These are phyloP conservation scores for Phytophthora macrochlamydospora DNA, from an alignment of 352 stramenopile genomes.

Conservation along the genomic window DNA sequence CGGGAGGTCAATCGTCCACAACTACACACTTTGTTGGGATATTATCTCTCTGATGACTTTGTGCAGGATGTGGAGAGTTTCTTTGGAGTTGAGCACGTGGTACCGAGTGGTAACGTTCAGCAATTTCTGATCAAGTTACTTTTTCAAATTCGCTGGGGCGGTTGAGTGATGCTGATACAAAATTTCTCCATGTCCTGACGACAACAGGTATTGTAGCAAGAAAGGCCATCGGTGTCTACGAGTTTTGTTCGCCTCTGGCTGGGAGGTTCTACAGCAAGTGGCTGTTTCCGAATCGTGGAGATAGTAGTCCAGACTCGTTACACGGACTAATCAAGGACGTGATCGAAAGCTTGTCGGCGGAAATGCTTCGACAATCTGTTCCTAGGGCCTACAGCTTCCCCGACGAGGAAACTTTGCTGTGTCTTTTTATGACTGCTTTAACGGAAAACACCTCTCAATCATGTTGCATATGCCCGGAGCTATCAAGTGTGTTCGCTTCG, in stretches of 20 bases:
- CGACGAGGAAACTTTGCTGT: conserved; percentile 22
- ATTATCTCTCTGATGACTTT: conserved; percentile 3
- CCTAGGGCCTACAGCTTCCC: conserved; percentile 8
- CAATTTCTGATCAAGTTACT: conserved; percentile 6
- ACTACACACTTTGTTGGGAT: neutral
- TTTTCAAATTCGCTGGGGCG: neutral
- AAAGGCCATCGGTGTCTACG: neutral
- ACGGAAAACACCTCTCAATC: neutral
- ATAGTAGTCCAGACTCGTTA: conserved; percentile 14
- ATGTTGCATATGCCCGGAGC: conserved; percentile 15
- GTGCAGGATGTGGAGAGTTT: neutral
- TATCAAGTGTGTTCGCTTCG: conserved; percentile 5
- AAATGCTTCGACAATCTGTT: conserved; percentile 2
- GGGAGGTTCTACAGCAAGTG: conserved; percentile 15
- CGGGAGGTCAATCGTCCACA: neutral
- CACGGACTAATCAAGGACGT: conserved; percentile 17
- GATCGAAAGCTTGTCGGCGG: conserved; percentile 21
- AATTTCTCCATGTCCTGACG: neutral
- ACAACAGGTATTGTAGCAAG: conserved; percentile 12
- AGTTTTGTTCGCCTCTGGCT: neutral
- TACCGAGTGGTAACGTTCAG: neutral
- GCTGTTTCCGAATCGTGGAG: conserved; percentile 19
- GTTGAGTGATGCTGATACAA: neutral
- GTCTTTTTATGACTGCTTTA: conserved; percentile 22
- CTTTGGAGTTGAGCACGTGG: neutral